Percentiles rank a stretch among this genome's conserved stretches.
phyloP scores from a whole-genome alignment of 768 basidiomycete genomes.

The Boletus coccyginus region DNA sequence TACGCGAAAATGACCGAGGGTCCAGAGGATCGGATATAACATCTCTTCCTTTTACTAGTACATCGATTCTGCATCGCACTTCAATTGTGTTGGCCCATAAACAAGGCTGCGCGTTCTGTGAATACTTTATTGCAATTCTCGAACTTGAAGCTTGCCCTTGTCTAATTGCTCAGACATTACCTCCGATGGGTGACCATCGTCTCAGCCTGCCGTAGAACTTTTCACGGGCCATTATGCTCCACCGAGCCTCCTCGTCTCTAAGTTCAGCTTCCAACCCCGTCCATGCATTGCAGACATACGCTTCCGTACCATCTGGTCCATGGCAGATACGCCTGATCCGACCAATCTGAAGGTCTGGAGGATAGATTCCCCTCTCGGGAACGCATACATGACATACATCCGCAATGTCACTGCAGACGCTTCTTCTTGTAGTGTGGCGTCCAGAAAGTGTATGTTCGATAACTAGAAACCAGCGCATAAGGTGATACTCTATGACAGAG shows the following conservation, averaged over 20 bases:
- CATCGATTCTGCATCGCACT: too few species aligned
- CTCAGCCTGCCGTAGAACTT: conserved; percentile 38
- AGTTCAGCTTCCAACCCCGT: conserved; percentile 59
- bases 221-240: conserved; percentile 58
- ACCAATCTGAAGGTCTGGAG: conserved; percentile 65
- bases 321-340: conserved; percentile 58
- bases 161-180: too few species aligned
- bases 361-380: conserved; percentile 39
- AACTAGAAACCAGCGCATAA: conserved; percentile 35
- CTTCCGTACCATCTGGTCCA: conserved; percentile 55
- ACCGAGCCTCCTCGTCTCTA: conserved; percentile 58
- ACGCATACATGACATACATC: conserved; percentile 64
- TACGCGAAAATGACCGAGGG: conserved; percentile 79
- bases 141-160: conserved; percentile 40
- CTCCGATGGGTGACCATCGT: conserved; percentile 11
- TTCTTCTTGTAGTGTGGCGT: conserved; percentile 72
- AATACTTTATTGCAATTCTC: conserved; percentile 40
- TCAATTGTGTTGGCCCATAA: too few species aligned
- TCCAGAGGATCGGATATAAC: conserved; percentile 28
- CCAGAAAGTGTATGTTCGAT: conserved; percentile 63
- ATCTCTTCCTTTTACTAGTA: background rate
- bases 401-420: conserved; percentile 58
- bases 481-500: background rate
- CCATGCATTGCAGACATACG: conserved; percentile 57
- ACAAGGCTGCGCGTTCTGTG: too few species aligned